Conservation (phyloP, 2,329 filamentous ascomycete species). For the Tolypocladium capitatum region DNA sequence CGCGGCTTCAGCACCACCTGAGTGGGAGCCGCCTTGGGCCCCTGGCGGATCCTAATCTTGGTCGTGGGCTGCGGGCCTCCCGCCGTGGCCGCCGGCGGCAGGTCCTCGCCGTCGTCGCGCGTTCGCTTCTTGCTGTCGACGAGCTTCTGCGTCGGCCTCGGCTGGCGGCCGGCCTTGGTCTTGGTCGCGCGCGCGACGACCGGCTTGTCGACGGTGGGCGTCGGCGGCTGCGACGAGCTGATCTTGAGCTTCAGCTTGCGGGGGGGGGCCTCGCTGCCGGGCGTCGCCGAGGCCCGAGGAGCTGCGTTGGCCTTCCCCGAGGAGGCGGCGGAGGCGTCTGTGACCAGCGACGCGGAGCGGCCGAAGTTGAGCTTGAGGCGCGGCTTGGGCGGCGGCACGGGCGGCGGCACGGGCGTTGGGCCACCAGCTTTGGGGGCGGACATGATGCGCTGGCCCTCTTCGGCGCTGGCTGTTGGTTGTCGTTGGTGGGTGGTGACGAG, state of each 20-base stretch:
- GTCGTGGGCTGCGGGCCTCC: conserved; percentile 17
- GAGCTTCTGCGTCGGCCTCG: conserved; percentile 46
- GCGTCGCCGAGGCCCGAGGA: conserved; percentile 7
- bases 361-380: conserved; percentile 27
- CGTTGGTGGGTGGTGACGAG: too few species aligned
- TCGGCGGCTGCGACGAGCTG: conserved; percentile 23
- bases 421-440: conserved; percentile 12
- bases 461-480: background rate
- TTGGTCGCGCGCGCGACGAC: conserved; percentile 19
- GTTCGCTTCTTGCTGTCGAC: conserved; percentile 47
- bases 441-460: conserved; percentile 11
- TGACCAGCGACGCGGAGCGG: conserved; percentile 20
- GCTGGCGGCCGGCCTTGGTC: conserved; percentile 46
- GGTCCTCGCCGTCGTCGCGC: conserved; percentile 41
- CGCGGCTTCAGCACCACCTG: conserved; percentile 44
- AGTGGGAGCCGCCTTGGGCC: conserved; percentile 21
- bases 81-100: conserved; percentile 14
- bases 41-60: conserved; percentile 39
- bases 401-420: conserved; percentile 11
- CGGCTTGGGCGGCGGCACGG: conserved; percentile 17
- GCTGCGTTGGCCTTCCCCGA: conserved; percentile 5
- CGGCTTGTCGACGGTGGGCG: conserved; percentile 15
- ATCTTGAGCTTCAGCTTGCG: conserved; percentile 30
- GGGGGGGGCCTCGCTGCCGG: conserved; percentile 15
- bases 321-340: conserved; percentile 12